Evolutionary conservation across 2,329 filamentous ascomycete species (phyloP), one percentile per base, ranked within the genome.

Genomic region (Epichloe sibirici): DNA sequence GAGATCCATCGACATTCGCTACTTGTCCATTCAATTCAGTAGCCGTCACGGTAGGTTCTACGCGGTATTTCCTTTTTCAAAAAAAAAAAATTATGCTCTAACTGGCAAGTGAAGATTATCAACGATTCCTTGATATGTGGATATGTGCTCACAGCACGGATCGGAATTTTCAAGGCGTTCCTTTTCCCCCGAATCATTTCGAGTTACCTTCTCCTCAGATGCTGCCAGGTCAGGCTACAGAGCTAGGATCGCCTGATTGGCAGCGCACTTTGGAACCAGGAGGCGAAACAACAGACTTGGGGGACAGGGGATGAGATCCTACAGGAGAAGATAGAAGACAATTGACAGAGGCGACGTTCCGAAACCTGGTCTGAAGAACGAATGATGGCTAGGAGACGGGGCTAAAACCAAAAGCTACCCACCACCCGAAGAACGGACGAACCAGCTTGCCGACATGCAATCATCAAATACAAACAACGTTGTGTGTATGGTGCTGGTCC

Each of bases 1-100:
- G 53, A 42, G 57, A 49, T 43, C 62, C 3, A 58, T 71, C 15
- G 72, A 75, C 53, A 73, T 77, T 48, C 69, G 71, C 48, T 73
- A 76, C 59, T 64, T 77, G 31, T 71, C 71, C 5, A 69, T 77
- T 44, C 74, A 77, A 51, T 77, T 77, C 56, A 75, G 70, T 43
- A 67, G 70, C 44, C 65, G 69, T 31, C 69, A 73, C 58, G 74
- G 74, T 76, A 63, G 61, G 65, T 51, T 45, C 31, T n/a, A 12
- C 31, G n/a, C 6, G 31, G 7, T 0, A 17, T 12, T 21, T 21
- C 17, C 15, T 7, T 11, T 8, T 12, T 43, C 5, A 11, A 28
- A n/a, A n/a, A 5, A 12, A 23, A 21, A 35, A 31, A 4, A n/a
- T 31, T 17, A 13, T 15, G 11, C 15, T 28, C 50, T 52, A 39